Percentiles rank a stretch among this genome's conserved stretches.
Evolutionary conservation across 352 stramenopile genomes (phyloP).

Genomic region (Globisporangium apiculatum): DNA sequence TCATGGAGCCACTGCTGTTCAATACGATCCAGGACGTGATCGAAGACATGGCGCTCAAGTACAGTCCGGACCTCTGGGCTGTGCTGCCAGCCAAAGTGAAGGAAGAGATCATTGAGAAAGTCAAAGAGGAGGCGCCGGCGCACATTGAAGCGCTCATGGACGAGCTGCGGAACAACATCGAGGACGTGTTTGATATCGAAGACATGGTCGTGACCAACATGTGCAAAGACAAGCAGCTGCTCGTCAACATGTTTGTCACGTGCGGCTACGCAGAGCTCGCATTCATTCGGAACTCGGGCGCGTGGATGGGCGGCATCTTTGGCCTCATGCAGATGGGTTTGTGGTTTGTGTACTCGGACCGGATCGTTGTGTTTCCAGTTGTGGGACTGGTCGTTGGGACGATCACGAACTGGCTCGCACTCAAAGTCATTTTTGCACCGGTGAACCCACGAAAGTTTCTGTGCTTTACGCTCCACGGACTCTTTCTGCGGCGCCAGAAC

Average conservation of each 20-base stretch:
- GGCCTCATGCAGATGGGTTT: conserved; percentile 85
- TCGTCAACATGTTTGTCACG: conserved; percentile 94
- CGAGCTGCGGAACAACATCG: conserved; percentile 93
- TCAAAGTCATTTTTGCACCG: conserved; percentile 92
- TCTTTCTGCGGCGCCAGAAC: conserved; percentile 92
- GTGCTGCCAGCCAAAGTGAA: conserved; percentile 76
- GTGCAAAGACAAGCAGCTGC: conserved; percentile 92
- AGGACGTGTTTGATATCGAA: conserved; percentile 94
- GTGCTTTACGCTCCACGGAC: conserved; percentile 91
- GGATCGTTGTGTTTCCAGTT: conserved; percentile 85
- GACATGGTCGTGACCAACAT: conserved; percentile 93
- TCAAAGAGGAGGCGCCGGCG: conserved; percentile 89
- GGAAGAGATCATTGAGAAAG: conserved; percentile 90
- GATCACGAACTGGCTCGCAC: conserved; percentile 95
- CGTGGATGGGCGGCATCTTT: conserved; percentile 88
- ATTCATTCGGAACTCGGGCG: conserved; percentile 89
- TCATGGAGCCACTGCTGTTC: conserved; percentile 90
- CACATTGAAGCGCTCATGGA: conserved; percentile 94
- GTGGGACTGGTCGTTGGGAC: conserved; percentile 94
- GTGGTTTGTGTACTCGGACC: conserved; percentile 82
- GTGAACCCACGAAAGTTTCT: conserved; percentile 82
- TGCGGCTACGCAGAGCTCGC: conserved; percentile 89
- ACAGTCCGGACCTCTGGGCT: conserved; percentile 80
- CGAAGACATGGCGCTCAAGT: conserved; percentile 87
- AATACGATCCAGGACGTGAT: conserved; percentile 85